Base-by-base conservation (phyloP, 495 filamentous ascomycete species). In the Cetradonia linearis region DNA sequence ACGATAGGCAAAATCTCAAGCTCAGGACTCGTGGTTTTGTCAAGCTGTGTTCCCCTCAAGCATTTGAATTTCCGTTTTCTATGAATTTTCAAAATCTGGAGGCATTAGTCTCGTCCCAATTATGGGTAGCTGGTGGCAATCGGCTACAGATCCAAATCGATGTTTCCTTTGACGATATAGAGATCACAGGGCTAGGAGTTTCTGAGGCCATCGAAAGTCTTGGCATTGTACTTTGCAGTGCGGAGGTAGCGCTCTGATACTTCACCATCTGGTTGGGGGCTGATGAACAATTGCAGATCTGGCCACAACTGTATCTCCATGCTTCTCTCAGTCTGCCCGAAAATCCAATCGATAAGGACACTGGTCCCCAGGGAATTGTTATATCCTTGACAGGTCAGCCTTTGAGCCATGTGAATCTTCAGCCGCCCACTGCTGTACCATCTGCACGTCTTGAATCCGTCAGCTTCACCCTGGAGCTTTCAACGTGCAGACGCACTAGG, bases 231-330 rank as follows among this genome's bases (percentile, higher is more conserved):
- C 49, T 63, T 53, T 56, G 50, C 6, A 60, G 50, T 23, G 38
- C 57, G 31, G 57, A 59, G 62, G 62, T 63, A 36, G 30, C 9
- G 1, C 30, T 13, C 34, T 30, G 55, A 27, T 47, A 28, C 31
- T 5, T 27, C 5, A 27, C 10, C 33, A 10, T 6, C 11, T 36
- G 14, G 31, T 54, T 20, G 34, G 3, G 16, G 46, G 20, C 60
- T 62, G 60, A 62, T 44, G 30, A n/a, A n/a, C 23, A 31, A 31
- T 28, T 18, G 20, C 28, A 62, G 61, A 49, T 62, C 27, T 62
- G 61, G 61, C 54, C 61, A 27, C 61, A 62, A 31, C 61, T 62
- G 9, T 27, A 48, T 25, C 55, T 62, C 27, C 20, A 54, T 20
- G 61, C 47, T 18, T 62, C 55, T 59, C 38, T 62, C 36, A 58